Base-by-base conservation (phyloP, 352 stramenopile genomes). In the Blastocystis sp. region DNA sequence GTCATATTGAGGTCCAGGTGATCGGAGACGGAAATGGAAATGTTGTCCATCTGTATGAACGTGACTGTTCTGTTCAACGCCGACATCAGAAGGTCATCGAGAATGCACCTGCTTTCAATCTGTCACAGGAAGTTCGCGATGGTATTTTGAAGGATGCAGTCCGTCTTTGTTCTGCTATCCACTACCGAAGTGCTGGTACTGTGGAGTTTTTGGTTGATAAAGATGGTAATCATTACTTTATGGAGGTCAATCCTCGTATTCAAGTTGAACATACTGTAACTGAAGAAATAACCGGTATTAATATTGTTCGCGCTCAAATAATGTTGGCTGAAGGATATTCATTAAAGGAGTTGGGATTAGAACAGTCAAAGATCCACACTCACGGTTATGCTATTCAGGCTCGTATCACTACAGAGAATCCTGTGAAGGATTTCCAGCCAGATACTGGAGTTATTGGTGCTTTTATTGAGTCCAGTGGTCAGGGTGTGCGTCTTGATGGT, bases 201-300 rank as follows among this genome's bases (percentile, higher is more conserved):
- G 95, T 98, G 32, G 96, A 99, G 91, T 99, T 98, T 88, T 91
- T 99, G 0, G 92, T 98, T 69, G 95, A 98, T 89, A 92, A 97
- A 88, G 42, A 74, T 16, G 89, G 89, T 57, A 93, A 88, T 89
- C 92, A 95, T 91, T 97, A 96, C 91, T 98, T 99, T 89, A 98
- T 98, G 83, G 96, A 99, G 92, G 95, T 98, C 86, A 99, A 99
- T 90, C 95, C 96, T 19, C 94, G 96, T 73, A 93, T 99, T 65
- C 96, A 99, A 90, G 95, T 97, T 3, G 93, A 96, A 89, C 93
- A 96, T 90, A 94, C 93, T 71, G 93, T 97, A 89, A 96, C 93
- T 37, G 93, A 96, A 83, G 90, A 96, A 88, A 95, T 97, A 87
- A 97, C 93, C 43, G 93, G 93, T 78, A 93, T 98, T 65, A 95